Evolutionary conservation across 2,329 filamentous ascomycete genomes (phyloP).

Genomic region (Aspergillus versicolor): DNA sequence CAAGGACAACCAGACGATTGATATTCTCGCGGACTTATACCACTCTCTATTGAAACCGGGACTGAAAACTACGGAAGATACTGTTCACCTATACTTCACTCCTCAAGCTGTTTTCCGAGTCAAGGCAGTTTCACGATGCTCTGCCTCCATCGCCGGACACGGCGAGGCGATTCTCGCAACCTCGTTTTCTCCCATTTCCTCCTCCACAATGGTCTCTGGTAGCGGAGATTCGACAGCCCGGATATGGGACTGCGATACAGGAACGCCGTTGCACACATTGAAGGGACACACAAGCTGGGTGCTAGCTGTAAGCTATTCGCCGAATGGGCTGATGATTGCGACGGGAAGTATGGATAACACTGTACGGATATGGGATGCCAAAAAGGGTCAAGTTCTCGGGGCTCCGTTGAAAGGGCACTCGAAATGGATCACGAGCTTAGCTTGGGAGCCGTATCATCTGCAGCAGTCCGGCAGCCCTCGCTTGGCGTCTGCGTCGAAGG

Average conservation of each 20-base stretch:
- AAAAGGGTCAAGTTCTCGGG: constrained; percentile 72
- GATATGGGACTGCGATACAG: constrained; percentile 93
- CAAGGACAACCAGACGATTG: constrained; percentile 38
- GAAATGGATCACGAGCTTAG: constrained; percentile 83
- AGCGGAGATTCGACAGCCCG: constrained; percentile 88
- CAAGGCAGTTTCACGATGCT: constrained; percentile 85
- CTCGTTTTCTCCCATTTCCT: constrained; percentile 78
- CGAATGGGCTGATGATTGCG: constrained; percentile 76
- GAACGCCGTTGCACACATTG: constrained; percentile 81
- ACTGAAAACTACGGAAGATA: constrained; percentile 59
- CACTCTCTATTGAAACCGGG: constrained; percentile 52
- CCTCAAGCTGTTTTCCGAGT: constrained; percentile 94
- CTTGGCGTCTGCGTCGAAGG: constrained; percentile 84
- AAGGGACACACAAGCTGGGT: constrained; percentile 91
- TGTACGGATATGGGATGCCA: constrained; percentile 84
- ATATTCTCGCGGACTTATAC: constrained; percentile 50
- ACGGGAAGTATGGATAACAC: constrained; percentile 93
- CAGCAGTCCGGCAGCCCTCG: constrained; percentile 72
- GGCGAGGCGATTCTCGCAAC: constrained; percentile 85
- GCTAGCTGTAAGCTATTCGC: constrained; percentile 80
- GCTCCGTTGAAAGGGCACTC: constrained; percentile 77
- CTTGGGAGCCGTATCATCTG: constrained; percentile 91
- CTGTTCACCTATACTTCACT: constrained; percentile 62
- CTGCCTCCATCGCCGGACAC: constrained; percentile 84
- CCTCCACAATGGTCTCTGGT: constrained; percentile 77